Evolutionary conservation across 176 grass and related monocot genomes (phyloP), one percentile per base, ranked within the genome.

Genomic region (Rhynchospora pubera): DNA sequence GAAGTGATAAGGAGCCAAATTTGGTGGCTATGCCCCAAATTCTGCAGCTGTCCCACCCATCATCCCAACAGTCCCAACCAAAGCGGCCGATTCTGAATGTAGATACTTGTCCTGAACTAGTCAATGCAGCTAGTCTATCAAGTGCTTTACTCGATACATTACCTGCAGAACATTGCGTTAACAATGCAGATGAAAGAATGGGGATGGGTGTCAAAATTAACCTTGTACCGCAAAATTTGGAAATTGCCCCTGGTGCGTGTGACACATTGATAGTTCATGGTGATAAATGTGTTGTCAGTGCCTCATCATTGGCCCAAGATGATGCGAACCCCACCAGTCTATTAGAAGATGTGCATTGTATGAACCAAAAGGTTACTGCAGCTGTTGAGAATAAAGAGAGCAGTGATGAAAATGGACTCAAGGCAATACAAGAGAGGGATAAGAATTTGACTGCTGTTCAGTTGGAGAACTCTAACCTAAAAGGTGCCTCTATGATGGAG

Each of bases 391-490:
- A 91, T 70, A 86, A 87, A 61, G 51, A 80, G 61, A 86, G 42
- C 30, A 82, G 64, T 47, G 59, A 81, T 79, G 83, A 91, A 81
- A 84, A 86, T 69, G 63, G 55, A 22, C 39, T 56, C 61, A 91
- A 95, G 68, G 80, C 91, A 79, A 95, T 91, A 76, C 87, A 96
- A 85, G 97, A 99, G 72, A 61, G 86, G 84, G 53, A 59, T 8
- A 93, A 96, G 82, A 77, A 74, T 30, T 75, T 85, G 14, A 62
- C 88, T 61, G 86, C 87, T 60, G 83, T 75, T 86, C 96, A 96
- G 91, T 93, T 91, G 47, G 97, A 93, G 76, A 99, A 99, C 84
- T 88, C 97, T 74, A 99, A 96, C 62, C 91, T 99, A 87, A 96
- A 99, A 79, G 97, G 93, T 83, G 97, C 93, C 83, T 99, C 97